Evolutionary conservation across 768 basidiomycete species (phyloP).

Genomic region (Leccinum broughii): DNA sequence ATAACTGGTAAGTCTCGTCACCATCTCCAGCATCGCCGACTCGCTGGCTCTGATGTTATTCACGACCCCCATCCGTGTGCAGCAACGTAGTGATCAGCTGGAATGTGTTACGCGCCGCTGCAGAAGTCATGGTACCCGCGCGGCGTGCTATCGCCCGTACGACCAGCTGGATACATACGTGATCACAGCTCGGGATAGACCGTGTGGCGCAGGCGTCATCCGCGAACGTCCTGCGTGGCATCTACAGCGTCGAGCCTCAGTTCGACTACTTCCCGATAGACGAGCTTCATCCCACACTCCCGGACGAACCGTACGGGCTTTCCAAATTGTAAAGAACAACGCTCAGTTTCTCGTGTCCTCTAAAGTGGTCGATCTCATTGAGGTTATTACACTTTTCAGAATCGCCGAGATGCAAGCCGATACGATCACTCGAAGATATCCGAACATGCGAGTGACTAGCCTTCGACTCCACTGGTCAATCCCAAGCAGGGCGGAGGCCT

Average conservation of each 20-base stretch:
- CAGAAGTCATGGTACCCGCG: conserved; percentile 38
- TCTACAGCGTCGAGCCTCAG: background rate
- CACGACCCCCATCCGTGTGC: background rate
- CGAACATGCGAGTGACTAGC: background rate
- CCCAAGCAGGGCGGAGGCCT: background rate
- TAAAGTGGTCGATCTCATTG: background rate
- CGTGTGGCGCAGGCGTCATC: conserved; percentile 57
- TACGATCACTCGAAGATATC: background rate
- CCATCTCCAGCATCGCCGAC: background rate
- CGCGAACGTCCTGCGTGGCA: background rate
- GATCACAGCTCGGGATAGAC: background rate
- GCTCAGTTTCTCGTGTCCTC: background rate
- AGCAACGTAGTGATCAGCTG: conserved; percentile 73
- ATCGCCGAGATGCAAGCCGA: background rate
- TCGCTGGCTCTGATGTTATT: background rate
- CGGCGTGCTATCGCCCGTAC: background rate
- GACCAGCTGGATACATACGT: background rate
- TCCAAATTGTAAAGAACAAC: background rate
- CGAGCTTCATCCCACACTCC: background rate
- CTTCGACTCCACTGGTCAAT: background rate
- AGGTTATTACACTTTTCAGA: background rate
- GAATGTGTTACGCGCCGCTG: conserved; percentile 66
- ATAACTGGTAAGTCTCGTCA: conserved; percentile 51
- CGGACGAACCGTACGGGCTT: background rate
- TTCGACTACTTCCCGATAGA: background rate